Conservation (phyloP, 2,329 filamentous ascomycete species). For the Sporothrix variecibatus region DNA sequence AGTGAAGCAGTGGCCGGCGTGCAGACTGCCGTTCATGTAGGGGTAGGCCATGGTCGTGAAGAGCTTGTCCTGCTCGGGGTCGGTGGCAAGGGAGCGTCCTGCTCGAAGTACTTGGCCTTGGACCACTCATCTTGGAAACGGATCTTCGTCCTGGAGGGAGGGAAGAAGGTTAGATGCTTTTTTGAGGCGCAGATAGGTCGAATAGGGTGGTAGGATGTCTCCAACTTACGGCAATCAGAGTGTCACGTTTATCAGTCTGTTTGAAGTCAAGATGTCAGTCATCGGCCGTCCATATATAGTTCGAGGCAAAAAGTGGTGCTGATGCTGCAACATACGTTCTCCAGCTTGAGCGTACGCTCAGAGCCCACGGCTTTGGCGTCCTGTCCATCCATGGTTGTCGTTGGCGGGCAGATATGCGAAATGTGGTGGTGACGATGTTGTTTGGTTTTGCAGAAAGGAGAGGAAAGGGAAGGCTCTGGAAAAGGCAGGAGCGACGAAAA, state of each 20-base stretch:
- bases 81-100: conserved; percentile 78
- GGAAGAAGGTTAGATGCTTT: background rate
- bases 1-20: conserved; percentile 83
- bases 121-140: conserved; percentile 89
- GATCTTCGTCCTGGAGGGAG: conserved; percentile 65
- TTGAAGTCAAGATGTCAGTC: background rate
- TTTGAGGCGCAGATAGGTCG: background rate
- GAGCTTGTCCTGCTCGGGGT: conserved; percentile 89
- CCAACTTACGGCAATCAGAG: conserved; percentile 63
- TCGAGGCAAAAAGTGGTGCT: background rate
- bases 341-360: conserved; percentile 32
- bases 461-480: background rate
- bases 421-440: background rate
- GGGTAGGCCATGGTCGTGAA: conserved; percentile 64
- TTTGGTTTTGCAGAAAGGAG: conserved; percentile 18
- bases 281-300: background rate
- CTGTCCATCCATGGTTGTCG: conserved; percentile 26
- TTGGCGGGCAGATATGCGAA: background rate
- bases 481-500: conserved; percentile 8
- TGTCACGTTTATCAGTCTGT: conserved; percentile 84
- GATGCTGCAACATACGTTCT: conserved; percentile 41
- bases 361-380: conserved; percentile 27
- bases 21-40: conserved; percentile 39
- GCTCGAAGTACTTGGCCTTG: conserved; percentile 75
- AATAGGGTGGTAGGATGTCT: background rate